Base-by-base conservation (phyloP, 495 filamentous ascomycete genomes). In the Xylaria palmicola region DNA sequence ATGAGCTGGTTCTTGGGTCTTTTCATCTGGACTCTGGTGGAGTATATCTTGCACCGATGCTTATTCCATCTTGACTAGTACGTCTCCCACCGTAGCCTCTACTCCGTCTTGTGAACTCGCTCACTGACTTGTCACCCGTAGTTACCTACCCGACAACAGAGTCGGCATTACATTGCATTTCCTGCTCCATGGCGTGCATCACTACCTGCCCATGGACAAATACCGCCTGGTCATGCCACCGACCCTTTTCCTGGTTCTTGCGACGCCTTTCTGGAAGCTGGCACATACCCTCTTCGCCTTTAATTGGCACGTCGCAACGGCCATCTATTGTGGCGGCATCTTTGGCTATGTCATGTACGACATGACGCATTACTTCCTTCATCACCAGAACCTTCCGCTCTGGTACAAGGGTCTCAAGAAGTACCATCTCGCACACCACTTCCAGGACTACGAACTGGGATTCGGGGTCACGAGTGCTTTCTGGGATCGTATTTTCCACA, bases 131-230 rank as follows among this genome's bases (percentile, higher is more conserved):
- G 10, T 1, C n/a, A 55, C 37, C 6, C 26, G 43, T 53, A 92
- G 89, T n/a, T 90, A 82, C 68, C 87, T 99, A 39, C 95, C 95
- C 0, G 91, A 99, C 69, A 95, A 97, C 72, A 82, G 91, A 36
- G 89, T 93, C n/a, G 87, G 85, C 57, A 79, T 98, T 61, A 97
- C 92, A 3, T 65, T 87, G 3, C 95, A 99, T 68, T 99, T 99
- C 78, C 75, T 96, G 29, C 88, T 99, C 37, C 95, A 99, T 68
- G 95, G 95, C 43, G 90, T 99, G 65, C 95, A 99, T 69, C 95
- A 99, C 75, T 99, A 97, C 69, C 83, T 99, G 43, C 95, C 95
- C 9, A 98, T 99, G 95, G 95, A 99, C 80, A 92, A 88, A 60
- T 90, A 95, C 60, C 86, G 95, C 40, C 87, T 99, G 19, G 95